phyloP scores from a whole-genome alignment of 208 protist genomes.

The Pavlovales sp. region DNA sequence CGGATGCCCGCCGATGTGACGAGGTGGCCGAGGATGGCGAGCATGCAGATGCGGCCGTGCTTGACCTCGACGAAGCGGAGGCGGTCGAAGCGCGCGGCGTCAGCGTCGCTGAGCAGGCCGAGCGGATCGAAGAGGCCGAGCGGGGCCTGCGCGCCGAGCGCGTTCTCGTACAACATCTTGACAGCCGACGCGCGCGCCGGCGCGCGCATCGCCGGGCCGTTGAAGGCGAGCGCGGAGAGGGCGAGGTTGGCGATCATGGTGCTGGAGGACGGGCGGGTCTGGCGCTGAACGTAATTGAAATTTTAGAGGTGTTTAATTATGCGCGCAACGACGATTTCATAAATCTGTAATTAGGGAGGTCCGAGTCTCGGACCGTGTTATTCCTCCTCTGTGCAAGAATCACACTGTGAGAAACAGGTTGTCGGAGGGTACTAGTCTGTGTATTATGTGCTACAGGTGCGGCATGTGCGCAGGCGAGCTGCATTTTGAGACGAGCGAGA shows the following conservation, averaged over 20 bases:
- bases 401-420: too few species aligned
- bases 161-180: neutral
- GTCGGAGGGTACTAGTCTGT: too few species aligned
- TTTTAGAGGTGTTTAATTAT: too few species aligned
- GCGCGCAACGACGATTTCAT: too few species aligned
- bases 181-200: neutral
- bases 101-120: neutral
- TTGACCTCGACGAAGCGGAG: conserved; percentile 37
- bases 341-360: too few species aligned
- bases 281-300: too few species aligned
- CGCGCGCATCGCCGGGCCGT: conserved; percentile 2
- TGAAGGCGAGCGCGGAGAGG: neutral
- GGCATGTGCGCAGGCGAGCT: too few species aligned
- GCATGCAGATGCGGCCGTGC: conserved; percentile 41
- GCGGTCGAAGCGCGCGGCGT: neutral
- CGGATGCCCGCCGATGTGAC: conserved; percentile 33
- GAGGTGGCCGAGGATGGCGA: conserved; percentile 19
- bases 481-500: too few species aligned
- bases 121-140: conserved; percentile 21
- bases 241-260: neutral
- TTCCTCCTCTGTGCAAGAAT: too few species aligned
- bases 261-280: too few species aligned
- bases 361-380: too few species aligned
- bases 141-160: conserved; percentile 10
- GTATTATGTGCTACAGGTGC: too few species aligned